Base-by-base conservation (phyloP, 2,329 filamentous ascomycete species). In the Fusarium kyushuense region DNA sequence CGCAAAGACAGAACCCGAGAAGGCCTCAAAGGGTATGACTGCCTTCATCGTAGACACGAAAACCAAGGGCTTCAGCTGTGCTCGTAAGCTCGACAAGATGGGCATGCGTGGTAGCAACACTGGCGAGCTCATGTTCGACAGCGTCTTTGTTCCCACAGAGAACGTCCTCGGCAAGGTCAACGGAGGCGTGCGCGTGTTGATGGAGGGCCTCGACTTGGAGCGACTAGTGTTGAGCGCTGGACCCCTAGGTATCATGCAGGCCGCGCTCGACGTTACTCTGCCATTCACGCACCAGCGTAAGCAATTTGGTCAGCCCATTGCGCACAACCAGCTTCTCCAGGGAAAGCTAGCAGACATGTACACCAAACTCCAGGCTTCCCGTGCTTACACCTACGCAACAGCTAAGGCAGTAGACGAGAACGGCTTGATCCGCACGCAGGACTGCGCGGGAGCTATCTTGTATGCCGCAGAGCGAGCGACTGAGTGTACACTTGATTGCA, bases 71-170 rank as follows among this genome's bases (percentile, higher is more conserved):
- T 98, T 97, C 83, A 91, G 89, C 67, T 94, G 93, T 74, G 89
- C 93, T 9, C 87, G 93, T 65, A 98, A 98, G 81, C 89, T 98
- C 19, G 95, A 98, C 84, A 98, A 99, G 83, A 91, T 99, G 79
- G 96, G 96, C 71, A 99, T 99, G 96, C 89, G 96, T 58, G 96
- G 96, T 61, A 96, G 92, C 72, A 97, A 97, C 81, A 98, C 96
- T 0, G 96, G 96, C 74, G 96, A 98, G 80, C 87, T 98, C 25
- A 87, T 95, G 57, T 96, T 98, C 72, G 94, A 97, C 66, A 85
- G 90, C 70, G 93, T 97, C 59, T 97, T 97, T 76, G 93, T 98
- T 9, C 94, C 96, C 5, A 82, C 84, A 11, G 90, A 91, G 74
- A 93, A 97, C 77, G 80, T 97, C 1, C 86, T 99, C 1, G 96